Base-by-base conservation (phyloP, 1,284 basidiomycete species). In the Anthracocystis panici-leucophaei region DNA sequence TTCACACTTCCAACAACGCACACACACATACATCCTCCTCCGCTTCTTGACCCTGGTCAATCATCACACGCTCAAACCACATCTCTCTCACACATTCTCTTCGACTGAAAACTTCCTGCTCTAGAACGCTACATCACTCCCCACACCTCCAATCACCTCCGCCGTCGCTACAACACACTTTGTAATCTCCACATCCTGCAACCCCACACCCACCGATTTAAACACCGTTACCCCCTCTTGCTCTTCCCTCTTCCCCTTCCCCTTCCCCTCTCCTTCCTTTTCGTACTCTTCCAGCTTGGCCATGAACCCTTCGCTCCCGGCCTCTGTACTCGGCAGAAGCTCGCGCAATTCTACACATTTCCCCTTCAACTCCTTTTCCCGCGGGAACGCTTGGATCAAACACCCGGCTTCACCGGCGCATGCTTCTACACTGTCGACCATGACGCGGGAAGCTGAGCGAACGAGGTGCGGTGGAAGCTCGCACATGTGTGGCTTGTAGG, bases 101-200 rank as follows among this genome's bases (percentile, higher is more conserved):
- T 16, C 14, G 35, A 38, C 12, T 8, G 31, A 27, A 27, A 27
- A 3, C 27, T 27, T 27, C 31, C 9, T 38, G 3, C 35, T 38
- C 31, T 41, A 57, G 27, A 57, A 57, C 16, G 23, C 12, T 0
- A 70, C 61, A 12, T 53, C 20, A 12, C 21, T 33, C 5, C 53
- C 62, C 40, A 70, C 48, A 46, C 35, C 35, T 12, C 29, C 29
- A 31, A 38, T 14, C 35, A 27, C 52, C 2, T 20, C 52, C 3
- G 49, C 58, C 6, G 45, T 2, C 14, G 6, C 4, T 2, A 68
- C 62, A 2, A 74, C 49, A 33, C 65, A 21, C 49, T 64, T 64
- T 2, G 72, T 75, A 8, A 67, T 49, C 38, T 65, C 63, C 0
- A 62, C 64, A 57, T 70, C 73, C 40, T 70, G 73, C 50, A 70